These are phyloP conservation scores for Aspergillus fructus DNA, from an alignment of 2,329 filamentous ascomycete species.

Conservation along the genomic window DNA sequence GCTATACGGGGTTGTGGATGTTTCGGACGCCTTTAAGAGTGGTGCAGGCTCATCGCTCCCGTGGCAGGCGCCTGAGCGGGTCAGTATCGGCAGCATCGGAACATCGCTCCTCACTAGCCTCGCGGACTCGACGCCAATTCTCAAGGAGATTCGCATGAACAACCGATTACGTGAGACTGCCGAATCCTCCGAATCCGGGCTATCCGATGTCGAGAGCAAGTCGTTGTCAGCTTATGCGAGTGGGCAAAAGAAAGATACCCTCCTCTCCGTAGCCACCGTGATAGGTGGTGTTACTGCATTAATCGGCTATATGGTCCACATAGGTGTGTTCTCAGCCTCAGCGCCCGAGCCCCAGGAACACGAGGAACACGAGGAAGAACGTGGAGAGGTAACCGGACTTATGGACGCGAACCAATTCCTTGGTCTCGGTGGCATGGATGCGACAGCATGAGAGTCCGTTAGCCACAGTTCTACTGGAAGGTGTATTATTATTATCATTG, in stretches of 20 bases:
- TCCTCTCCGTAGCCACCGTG: slow-evolving; percentile 36
- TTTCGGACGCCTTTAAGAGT: slow-evolving; percentile 22
- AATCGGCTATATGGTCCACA: slow-evolving; percentile 37
- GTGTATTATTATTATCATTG: neutral
- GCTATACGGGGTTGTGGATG: slow-evolving; percentile 37
- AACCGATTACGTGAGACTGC: slow-evolving; percentile 37
- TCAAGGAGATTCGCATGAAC: slow-evolving; percentile 36
- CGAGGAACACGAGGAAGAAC: slow-evolving; percentile 12
- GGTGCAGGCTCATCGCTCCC: slow-evolving; percentile 31
- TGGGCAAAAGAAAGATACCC: slow-evolving; percentile 33
- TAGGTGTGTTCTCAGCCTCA: slow-evolving; percentile 26
- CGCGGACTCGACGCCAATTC: slow-evolving; percentile 38
- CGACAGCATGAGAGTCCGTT: neutral
- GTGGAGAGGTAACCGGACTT: slow-evolving; percentile 9
- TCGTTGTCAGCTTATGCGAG: slow-evolving; percentile 25
- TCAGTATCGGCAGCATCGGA: slow-evolving; percentile 33
- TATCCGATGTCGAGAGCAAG: slow-evolving; percentile 26
- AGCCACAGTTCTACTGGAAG: neutral
- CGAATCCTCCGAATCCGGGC: slow-evolving; percentile 24
- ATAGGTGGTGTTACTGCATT: slow-evolving; percentile 35
- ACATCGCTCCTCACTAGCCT: slow-evolving; percentile 35
- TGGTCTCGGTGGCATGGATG: neutral
- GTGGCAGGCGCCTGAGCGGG: slow-evolving; percentile 36
- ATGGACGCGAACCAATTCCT: slow-evolving; percentile 20
- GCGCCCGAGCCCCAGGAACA: slow-evolving; percentile 10